A percentile compares a stretch with the other conserved stretches of the same genome.
phyloP scores from a whole-genome alignment of 2,329 filamentous ascomycete genomes.

The Akanthomyces lecanii region DNA sequence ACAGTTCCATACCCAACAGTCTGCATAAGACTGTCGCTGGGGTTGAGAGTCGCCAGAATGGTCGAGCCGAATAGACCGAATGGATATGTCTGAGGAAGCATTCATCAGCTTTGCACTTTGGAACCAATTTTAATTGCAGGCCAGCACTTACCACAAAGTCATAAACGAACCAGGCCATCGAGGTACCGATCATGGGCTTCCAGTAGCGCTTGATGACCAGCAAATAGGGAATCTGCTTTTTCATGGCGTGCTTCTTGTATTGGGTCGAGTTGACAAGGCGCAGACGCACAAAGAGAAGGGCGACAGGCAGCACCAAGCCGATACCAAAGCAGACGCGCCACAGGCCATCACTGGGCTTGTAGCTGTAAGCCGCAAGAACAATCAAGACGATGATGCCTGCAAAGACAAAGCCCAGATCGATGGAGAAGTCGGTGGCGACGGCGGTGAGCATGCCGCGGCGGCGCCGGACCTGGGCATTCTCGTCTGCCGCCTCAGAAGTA shows the following conservation, averaged over 20 bases:
- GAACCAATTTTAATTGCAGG: too few relatives aligned
- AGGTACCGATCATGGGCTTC: conserved; percentile 49
- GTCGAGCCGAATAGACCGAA: conserved; percentile 26
- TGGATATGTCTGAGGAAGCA: conserved; percentile 22
- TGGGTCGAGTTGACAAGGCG: conserved; percentile 47
- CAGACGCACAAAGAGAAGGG: conserved; percentile 51
- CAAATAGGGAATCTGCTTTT: conserved; percentile 24
- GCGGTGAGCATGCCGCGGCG: conserved; percentile 29
- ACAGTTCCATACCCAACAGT: conserved; percentile 24
- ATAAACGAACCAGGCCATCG: conserved; percentile 46
- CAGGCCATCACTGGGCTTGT: conserved; percentile 34
- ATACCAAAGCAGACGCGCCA: conserved; percentile 37
- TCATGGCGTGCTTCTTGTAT: conserved; percentile 26
- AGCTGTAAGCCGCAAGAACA: conserved; percentile 36
- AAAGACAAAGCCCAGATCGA: conserved; percentile 34
- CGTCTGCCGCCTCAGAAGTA: conserved; percentile 28
- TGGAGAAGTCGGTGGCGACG: conserved; percentile 41
- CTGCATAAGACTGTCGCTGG: conserved; percentile 21
- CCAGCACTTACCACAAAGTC: conserved; percentile 23
- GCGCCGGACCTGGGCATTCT: conserved; percentile 24
- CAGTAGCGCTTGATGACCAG: conserved; percentile 30
- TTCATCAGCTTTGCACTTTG: background rate
- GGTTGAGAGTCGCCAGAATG: conserved; percentile 22
- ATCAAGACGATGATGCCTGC: conserved; percentile 42
- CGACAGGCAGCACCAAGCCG: conserved; percentile 35